Evolutionary conservation across 2,329 filamentous ascomycete species (phyloP), one percentile per base, ranked within the genome.

Genomic region (Exophiala xenobiotica): DNA sequence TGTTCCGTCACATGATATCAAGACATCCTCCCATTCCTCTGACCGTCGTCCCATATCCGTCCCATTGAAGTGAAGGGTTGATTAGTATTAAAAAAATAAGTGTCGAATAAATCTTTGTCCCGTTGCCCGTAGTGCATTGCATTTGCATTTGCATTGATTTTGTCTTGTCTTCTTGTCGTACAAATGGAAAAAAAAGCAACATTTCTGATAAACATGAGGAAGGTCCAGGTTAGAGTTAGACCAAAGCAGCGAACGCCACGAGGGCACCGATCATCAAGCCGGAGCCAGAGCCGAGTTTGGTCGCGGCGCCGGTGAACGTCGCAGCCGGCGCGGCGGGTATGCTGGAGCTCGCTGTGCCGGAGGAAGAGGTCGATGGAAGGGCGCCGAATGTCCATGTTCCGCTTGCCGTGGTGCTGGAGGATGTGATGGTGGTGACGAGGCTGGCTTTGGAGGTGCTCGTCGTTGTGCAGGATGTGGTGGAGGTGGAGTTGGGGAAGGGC

Each of bases 301-400:
- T 24, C 9, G 38, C 38, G 8, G 38, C 38, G 38, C 38, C 38
- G 3, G 38, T 40, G 38, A 23, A 40, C 12, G 38, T 40, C n/a
- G 38, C 38, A 2, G 38, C 37, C 5, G 37, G 37, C 3, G 37
- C 37, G 20, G 19, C 8, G 1, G 20, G 38, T 3, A 24, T 11
- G 8, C 6, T 40, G 7, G 22, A 23, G 38, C 16, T 39, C 2
- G 37, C 18, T 18, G 14, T 9, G 37, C 14, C 20, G 16, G 37
- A 39, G 16, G 37, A 31, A 31, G 11, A 12, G 27, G 27, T 31
- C 14, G 27, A n/a, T n/a, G n/a, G 11, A 9, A 4, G 3, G 8
- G 14, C 27, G 4, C 27, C 37, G 19, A 20, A 18, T 4, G 38
- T 40, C 8, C 18, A 40, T 12, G 29, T 12, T 11, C 29, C n/a